Evolutionary conservation across 2,329 filamentous ascomycete species (phyloP), one percentile per base, ranked within the genome.

Genomic region (Phaeomoniella chlamydospora): DNA sequence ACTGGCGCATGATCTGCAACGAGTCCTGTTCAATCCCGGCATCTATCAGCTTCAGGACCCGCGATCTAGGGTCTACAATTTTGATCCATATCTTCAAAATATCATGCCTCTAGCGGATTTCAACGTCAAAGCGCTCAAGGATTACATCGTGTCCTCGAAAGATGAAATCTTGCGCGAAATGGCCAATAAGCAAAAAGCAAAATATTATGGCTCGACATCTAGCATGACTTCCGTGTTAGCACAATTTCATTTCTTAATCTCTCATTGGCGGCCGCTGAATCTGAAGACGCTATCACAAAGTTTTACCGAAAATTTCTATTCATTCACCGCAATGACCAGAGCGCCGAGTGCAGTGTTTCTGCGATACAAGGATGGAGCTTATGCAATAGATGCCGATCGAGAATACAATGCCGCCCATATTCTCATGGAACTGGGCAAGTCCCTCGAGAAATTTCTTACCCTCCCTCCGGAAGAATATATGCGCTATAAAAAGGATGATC

Each of bases 301-400:
- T 0, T 88, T 94, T 45, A 51, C 60, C 0, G 64, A 70, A 1
- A 70, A 77, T 4, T 69, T 67, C n/a, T 48, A 57, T 2, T 73
- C 65, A 5, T 94, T 86, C 49, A 93, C 87, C 2, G 61, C 61
- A 6, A 68, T 94, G 29, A 72, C 74, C 39, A 72, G 77, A 46
- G 72, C 74, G 1, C 88, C 90, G 1, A 71, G 77, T 3, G 82
- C 86, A 9, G 76, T 86, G 31, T 94, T 94, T 49, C 62, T 94
- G 12, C 74, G 82, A 35, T 82, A 77, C 57, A 80, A 82, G 44
- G 72, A 94, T 50, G 88, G 87, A 1, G 72, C 77, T 1, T 98
- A 98, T 53, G 87, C 88, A 4, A 90, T 98, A 40, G 90, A 98
- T 54, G 84, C 87, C 1, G 90, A 98, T 58, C 98, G 96, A 59